Evolutionary conservation across 2,329 filamentous ascomycete genomes (phyloP), one percentile per base, ranked within the genome.

Genomic region (Pleomassaria siparia): DNA sequence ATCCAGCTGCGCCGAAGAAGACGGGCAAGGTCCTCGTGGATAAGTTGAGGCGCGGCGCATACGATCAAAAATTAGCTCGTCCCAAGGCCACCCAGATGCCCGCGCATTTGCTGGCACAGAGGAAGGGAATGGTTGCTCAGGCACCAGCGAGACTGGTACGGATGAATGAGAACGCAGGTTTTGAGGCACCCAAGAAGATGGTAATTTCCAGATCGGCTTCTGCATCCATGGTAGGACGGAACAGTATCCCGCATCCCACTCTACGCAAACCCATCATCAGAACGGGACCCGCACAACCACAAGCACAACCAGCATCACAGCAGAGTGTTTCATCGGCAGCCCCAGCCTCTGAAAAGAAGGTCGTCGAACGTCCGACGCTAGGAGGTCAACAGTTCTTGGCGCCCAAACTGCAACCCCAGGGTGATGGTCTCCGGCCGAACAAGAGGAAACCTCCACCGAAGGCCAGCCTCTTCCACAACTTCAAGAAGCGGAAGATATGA

Each of bases 21-120:
- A 69, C 66, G 1, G 67, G 67, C n/a, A 67, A 66, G 39, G 63
- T 54, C 7, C 63, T 59, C n/a, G 57, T 70, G 40, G 67, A 70
- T 43, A 69, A 69, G 46, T 46, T 70, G 8, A 59, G 58, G 49
- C 51, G 64, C 39, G 62, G 61, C 22, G 65, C 67, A 46, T 67
- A 63, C 40, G 65, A 69, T 37, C 59, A 60, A 40, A 67, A 64
- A 26, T 54, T 56, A 18, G 67, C 66, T 9, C 57, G 63, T 4
- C 65, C 66, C 4, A 62, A 57, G 22, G 64, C 62, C 6, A 51
- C 57, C 6, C 58, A 59, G 12, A 61, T 66, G 42, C 62, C 67
- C 9, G 49, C 55, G 15, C 62, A 68, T 43, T 30, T 68, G 5
- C 57, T 68, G 2, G 57, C 63, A 46, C 53, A 59, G 36, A 44